These are phyloP conservation scores for Cutaneotrichosporon spelunceum DNA, from an alignment of 1,284 basidiomycete species.

Conservation along the genomic window DNA sequence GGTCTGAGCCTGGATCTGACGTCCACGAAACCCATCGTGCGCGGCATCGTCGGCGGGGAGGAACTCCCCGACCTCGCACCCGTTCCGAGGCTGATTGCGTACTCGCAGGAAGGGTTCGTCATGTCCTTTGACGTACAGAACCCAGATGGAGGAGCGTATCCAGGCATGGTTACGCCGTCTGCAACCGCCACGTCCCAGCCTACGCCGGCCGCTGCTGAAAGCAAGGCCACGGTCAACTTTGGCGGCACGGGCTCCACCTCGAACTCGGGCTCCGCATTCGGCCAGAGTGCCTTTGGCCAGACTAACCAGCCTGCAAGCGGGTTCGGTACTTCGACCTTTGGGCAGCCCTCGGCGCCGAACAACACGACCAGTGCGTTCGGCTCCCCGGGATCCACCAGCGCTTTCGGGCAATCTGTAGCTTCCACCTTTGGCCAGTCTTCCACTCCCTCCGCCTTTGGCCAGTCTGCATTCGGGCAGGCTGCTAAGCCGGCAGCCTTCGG, in stretches of 20 bases:
- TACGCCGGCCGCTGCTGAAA: constrained; percentile 10
- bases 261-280: constrained; percentile 19
- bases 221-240: constrained; percentile 19
- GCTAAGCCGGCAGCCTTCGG: constrained; percentile 19
- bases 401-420: constrained; percentile 4
- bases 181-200: constrained; percentile 9
- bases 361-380: constrained; percentile 11
- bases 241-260: constrained; percentile 8
- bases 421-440: constrained; percentile 20
- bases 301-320: constrained; percentile 21
- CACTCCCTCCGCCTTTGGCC: constrained; percentile 21
- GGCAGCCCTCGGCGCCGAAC: constrained; percentile 1
- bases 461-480: constrained; percentile 19
- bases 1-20: constrained; percentile 57
- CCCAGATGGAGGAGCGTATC: constrained; percentile 47
- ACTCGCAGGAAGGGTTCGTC: constrained; percentile 56
- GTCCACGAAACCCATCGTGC: constrained; percentile 46
- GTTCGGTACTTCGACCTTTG: constrained; percentile 15
- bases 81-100: constrained; percentile 53
- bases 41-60: constrained; percentile 53
- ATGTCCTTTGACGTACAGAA: constrained; percentile 55
- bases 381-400: constrained; percentile 9
- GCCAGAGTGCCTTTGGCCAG: constrained; percentile 18
- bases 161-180: constrained; percentile 45
- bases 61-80: constrained; percentile 53